phyloP scores from a whole-genome alignment of 768 basidiomycete species.

The Postia placenta region DNA sequence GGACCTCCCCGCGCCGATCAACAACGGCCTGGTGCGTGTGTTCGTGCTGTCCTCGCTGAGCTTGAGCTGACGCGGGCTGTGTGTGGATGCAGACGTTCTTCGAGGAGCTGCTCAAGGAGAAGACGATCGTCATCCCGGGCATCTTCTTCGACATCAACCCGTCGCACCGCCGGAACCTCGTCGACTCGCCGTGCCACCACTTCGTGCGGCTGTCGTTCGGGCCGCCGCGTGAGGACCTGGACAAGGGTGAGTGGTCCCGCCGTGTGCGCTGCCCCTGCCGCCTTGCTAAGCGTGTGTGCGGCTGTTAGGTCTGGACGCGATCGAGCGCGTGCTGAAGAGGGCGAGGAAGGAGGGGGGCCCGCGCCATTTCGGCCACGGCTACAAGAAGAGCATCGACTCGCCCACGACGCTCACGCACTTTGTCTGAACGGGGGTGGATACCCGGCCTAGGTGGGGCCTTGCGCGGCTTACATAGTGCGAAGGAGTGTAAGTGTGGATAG shows the following conservation, averaged over 20 bases:
- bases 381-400: conserved; percentile 50
- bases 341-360: conserved; percentile 53
- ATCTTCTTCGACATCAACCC: conserved; percentile 87
- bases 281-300: conserved; percentile 1
- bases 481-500: no score
- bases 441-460: no score
- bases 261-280: no score
- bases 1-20: conserved; percentile 71
- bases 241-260: conserved; percentile 47
- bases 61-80: conserved; percentile 1
- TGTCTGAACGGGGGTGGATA: no score
- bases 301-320: conserved; percentile 74
- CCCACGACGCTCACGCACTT: conserved; percentile 13
- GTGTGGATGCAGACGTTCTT: conserved; percentile 67
- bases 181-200: conserved; percentile 86
- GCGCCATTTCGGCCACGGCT: conserved; percentile 63
- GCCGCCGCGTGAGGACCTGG: conserved; percentile 72
- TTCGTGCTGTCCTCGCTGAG: not conserved
- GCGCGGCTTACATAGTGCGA: no score
- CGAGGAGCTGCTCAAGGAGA: conserved; percentile 86
- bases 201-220: conserved; percentile 87
- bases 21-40: conserved; percentile 71
- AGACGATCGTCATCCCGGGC: conserved; percentile 87
- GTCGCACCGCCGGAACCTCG: conserved; percentile 78
- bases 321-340: conserved; percentile 69